Evolutionary conservation across 2,329 filamentous ascomycete species (phyloP).

Genomic region (Biscogniauxia mediterranea): DNA sequence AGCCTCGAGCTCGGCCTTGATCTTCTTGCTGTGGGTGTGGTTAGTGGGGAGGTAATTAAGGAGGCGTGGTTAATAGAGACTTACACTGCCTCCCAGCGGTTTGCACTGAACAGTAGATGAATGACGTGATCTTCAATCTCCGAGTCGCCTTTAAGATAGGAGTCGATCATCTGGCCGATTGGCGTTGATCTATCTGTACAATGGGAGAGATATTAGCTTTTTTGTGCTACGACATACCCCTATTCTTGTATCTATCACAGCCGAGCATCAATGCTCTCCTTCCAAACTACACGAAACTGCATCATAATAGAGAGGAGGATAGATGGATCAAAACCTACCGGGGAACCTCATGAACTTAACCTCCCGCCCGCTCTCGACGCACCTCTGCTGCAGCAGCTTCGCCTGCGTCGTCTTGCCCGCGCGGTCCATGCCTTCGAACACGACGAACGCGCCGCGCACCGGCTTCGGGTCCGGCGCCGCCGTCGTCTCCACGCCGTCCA

Average conservation of each 20-base stretch:
- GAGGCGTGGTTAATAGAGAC: slow-evolving; percentile 22
- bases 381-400: slow-evolving; percentile 59
- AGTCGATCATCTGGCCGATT: slow-evolving; percentile 84
- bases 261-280: no score
- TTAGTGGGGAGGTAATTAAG: neutral
- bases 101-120: slow-evolving; percentile 86
- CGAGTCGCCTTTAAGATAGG: slow-evolving; percentile 70
- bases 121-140: slow-evolving; percentile 85
- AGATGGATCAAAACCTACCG: slow-evolving; percentile 39
- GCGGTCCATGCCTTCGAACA: slow-evolving; percentile 85
- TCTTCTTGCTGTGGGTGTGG: slow-evolving; percentile 43
- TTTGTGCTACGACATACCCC: neutral
- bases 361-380: slow-evolving; percentile 46
- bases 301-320: neutral
- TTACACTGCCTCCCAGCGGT: slow-evolving; percentile 76
- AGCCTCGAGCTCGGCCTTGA: slow-evolving; percentile 52
- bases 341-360: slow-evolving; percentile 58
- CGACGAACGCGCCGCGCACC: slow-evolving; percentile 69
- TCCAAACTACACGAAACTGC: no score
- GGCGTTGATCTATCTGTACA: slow-evolving; percentile 72
- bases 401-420: slow-evolving; percentile 94
- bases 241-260: no score
- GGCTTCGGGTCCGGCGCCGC: slow-evolving; percentile 25
- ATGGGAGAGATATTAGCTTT: neutral
- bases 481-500: slow-evolving; percentile 22